Conservation (phyloP, 257 asterid species). For the Anisodus tanguticus region DNA sequence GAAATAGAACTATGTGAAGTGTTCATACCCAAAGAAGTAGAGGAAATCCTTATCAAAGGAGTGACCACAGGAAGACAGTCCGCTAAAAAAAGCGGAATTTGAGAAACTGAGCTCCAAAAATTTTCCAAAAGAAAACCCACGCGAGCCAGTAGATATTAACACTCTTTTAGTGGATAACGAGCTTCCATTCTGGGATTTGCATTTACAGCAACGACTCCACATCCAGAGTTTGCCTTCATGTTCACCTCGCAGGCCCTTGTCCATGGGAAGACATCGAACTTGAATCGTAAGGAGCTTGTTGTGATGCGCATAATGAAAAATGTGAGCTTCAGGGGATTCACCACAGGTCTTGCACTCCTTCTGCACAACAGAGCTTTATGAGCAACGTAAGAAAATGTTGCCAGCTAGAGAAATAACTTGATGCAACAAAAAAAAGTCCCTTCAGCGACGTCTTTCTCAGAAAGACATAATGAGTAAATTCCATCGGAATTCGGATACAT, state of each 20-base stretch:
- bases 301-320: conserved; percentile 80
- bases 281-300: conserved; percentile 83
- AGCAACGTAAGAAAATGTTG: conserved; percentile 17
- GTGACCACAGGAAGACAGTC: conserved; percentile 83
- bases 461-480: conserved; percentile 9
- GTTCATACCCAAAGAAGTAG: conserved; percentile 85
- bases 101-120: conserved; percentile 92
- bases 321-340: conserved; percentile 75
- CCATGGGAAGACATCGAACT: conserved; percentile 65
- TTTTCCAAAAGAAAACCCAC: conserved; percentile 90
- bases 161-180: conserved; percentile 80
- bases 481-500: neutral
- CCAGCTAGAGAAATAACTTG: neutral
- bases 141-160: conserved; percentile 73
- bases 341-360: conserved; percentile 82
- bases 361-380: conserved; percentile 49
- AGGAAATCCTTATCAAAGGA: conserved; percentile 88
- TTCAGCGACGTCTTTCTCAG: neutral
- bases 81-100: conserved; percentile 63
- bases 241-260: conserved; percentile 69
- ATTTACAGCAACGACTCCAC: conserved; percentile 96
- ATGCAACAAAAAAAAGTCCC: neutral
- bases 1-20: conserved; percentile 23
- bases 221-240: conserved; percentile 94
- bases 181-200: conserved; percentile 58